Evolutionary conservation across 1,284 basidiomycete species (phyloP), one percentile per base, ranked within the genome.

Genomic region (Papiliotrema fonsecae): DNA sequence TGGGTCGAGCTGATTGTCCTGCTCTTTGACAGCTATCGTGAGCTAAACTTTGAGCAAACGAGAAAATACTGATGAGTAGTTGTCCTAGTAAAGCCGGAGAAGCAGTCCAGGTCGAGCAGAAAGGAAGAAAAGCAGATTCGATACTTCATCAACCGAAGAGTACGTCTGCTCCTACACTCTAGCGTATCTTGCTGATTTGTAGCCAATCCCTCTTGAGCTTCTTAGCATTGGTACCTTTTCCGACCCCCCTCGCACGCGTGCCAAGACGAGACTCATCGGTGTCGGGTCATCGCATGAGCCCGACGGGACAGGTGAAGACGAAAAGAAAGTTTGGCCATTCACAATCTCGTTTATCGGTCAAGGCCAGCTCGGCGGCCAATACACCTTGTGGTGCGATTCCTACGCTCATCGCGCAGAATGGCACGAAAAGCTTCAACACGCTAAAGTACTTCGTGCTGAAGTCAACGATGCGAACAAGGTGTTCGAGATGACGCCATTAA

Each of bases 1-100:
- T 92, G 88, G 87, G 84, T 82, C 39, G 91, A 96, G 62, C 75
- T 93, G 2, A 86, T 85, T 57, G 85, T 91, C 3, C 78, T 96
- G 50, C 76, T 97, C 4, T 94, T 97, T 67, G 93, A 96, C 68
- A 89, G 94, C 68, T 97, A 94, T 63, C 72, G 89, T 91, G 61
- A 70, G 87, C n/a, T 76, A 2, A 9, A 7, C 6, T 21, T 22
- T 5, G 24, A 5, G 4, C 9, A 19, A 7, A 22, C 4, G 37
- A 22, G 19, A 4, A 27, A 10, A 11, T 18, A 26, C 39, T 28
- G 25, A 39, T 24, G 30, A 34, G 7, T 65, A 91, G 89, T 93
- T 63, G 87, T 94, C 36, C 82, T 92, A 77, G 90, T 88, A 13
- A 93, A 91, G 69, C 75, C 82, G 2, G 85, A 83, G 64, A 84